These are phyloP conservation scores for Rhynchosporium secalis DNA, from an alignment of 2,329 filamentous ascomycete genomes.

Conservation along the genomic window DNA sequence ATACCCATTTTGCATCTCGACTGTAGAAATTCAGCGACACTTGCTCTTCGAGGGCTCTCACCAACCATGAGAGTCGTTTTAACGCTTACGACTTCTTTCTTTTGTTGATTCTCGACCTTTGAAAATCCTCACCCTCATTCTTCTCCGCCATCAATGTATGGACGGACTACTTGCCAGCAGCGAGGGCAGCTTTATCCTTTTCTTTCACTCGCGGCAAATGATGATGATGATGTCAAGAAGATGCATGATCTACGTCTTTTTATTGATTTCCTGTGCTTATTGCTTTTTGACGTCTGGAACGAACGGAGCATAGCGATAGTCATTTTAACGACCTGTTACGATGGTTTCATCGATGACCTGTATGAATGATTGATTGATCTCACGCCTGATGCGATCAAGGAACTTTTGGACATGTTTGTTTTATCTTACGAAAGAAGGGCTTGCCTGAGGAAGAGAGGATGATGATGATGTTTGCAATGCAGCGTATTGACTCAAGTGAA, in stretches of 20 bases:
- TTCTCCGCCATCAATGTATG: slow-evolving; percentile 17
- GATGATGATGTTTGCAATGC: background rate
- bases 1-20: slow-evolving; percentile 37
- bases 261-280: background rate
- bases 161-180: slow-evolving; percentile 23
- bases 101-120: slow-evolving; percentile 24
- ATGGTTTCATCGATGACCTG: slow-evolving; percentile 31
- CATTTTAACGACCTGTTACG: slow-evolving; percentile 33
- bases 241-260: background rate
- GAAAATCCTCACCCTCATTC: slow-evolving; percentile 25
- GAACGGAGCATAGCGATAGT: slow-evolving; percentile 36
- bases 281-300: slow-evolving; percentile 17
- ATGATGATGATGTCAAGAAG: background rate
- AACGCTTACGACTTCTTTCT: slow-evolving; percentile 27
- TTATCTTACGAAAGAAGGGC: slow-evolving; percentile 26
- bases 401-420: slow-evolving; percentile 32
- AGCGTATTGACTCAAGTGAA: slow-evolving; percentile 8
- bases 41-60: slow-evolving; percentile 28
- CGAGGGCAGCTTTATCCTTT: slow-evolving; percentile 27
- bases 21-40: slow-evolving; percentile 36
- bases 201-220: background rate
- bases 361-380: slow-evolving; percentile 32
- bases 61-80: slow-evolving; percentile 11
- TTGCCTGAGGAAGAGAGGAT: background rate
- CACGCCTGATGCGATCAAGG: slow-evolving; percentile 35